phyloP scores from a whole-genome alignment of 352 stramenopile species.

The Pythium diclinum region DNA sequence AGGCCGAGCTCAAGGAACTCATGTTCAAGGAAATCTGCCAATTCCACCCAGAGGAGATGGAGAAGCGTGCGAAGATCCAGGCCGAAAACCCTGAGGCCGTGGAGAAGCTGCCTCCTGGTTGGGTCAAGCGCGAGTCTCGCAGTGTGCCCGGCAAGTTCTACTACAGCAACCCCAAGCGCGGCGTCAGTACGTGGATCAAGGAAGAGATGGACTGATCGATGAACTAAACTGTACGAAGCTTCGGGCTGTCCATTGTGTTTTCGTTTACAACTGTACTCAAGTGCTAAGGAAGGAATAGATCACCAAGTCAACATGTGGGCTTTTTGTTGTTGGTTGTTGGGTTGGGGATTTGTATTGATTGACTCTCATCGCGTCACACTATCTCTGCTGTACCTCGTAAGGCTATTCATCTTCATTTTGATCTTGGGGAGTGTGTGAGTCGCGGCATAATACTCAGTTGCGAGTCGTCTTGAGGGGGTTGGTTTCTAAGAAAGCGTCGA shows the following conservation, averaged over 20 bases:
- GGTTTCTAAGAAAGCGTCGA: background rate
- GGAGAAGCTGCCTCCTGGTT: conserved; percentile 78
- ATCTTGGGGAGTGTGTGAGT: background rate
- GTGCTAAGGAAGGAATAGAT: conserved; percentile 7
- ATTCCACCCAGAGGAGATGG: conserved; percentile 88
- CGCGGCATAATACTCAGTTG: background rate
- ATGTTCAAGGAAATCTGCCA: conserved; percentile 91
- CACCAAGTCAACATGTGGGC: background rate
- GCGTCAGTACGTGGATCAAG: conserved; percentile 89
- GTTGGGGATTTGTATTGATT: background rate
- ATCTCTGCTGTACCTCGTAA: background rate
- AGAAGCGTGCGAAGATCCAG: conserved; percentile 81
- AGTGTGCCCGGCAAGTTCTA: conserved; percentile 87
- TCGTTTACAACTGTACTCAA: conserved; percentile 9
- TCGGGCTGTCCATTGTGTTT: background rate
- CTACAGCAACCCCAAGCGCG: conserved; percentile 88
- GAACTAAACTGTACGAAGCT: background rate
- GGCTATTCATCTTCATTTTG: background rate
- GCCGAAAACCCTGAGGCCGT: conserved; percentile 56
- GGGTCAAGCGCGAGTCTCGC: conserved; percentile 84
- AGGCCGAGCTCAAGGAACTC: conserved; percentile 84
- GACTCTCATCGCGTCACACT: conserved; percentile 1
- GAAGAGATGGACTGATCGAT: conserved; percentile 66
- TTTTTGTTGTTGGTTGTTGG: background rate
- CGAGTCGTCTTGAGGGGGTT: background rate